phyloP scores from a whole-genome alignment of 441 rosid genomes.

The Bocquillonia castaneifolia region DNA sequence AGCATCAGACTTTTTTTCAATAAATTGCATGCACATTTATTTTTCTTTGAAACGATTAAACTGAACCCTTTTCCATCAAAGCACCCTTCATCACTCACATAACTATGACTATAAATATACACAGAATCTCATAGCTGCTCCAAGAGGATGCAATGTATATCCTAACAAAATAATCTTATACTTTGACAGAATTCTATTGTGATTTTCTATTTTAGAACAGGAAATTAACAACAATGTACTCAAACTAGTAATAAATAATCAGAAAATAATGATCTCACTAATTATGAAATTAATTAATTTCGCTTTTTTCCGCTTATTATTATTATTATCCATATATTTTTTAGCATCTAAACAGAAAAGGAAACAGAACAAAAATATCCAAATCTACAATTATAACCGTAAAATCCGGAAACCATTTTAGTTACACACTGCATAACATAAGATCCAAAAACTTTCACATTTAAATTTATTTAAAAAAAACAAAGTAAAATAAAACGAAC shows the following conservation, averaged over 20 bases:
- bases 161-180: background rate
- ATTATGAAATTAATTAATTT: too few relatives aligned
- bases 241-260: too few relatives aligned
- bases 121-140: background rate
- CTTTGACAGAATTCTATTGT: too few relatives aligned
- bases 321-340: conserved; percentile 16
- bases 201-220: too few relatives aligned
- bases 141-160: background rate
- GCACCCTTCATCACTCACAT: too few relatives aligned
- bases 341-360: conserved; percentile 20
- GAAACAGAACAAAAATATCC: background rate
- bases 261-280: too few relatives aligned
- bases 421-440: background rate
- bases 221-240: too few relatives aligned
- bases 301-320: background rate
- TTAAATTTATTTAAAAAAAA: background rate
- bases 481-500: conserved; percentile 29
- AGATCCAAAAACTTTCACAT: conserved; percentile 4
- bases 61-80: too few relatives aligned
- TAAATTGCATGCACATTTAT: background rate
- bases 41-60: too few relatives aligned
- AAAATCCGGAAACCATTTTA: conserved; percentile 7
- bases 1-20: conserved; percentile 3
- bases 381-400: background rate
- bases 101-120: too few relatives aligned